A percentile compares a stretch with the other conserved stretches of the same genome.
Evolutionary conservation across 768 basidiomycete species (phyloP).

Genomic region (Hypholoma fasciculare): DNA sequence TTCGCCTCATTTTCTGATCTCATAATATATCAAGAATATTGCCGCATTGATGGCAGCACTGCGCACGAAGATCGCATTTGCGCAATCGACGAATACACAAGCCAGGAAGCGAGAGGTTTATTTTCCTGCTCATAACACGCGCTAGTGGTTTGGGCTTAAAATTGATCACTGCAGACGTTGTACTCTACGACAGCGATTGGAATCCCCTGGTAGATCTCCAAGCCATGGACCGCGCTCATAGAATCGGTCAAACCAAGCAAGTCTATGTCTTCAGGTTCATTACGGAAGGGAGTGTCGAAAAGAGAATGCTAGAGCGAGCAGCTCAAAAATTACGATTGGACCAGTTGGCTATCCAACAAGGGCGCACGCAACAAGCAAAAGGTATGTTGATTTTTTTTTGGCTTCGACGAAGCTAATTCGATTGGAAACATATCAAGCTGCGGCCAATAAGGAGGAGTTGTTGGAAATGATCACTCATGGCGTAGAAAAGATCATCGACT

Average conservation of each 20-base stretch:
- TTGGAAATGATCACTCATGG: conserved; percentile 98
- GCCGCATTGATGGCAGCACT: conserved; percentile 94
- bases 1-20: background rate
- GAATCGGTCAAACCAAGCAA: conserved; percentile 96
- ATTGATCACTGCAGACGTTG: conserved; percentile 92
- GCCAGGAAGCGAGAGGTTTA: conserved; percentile 91
- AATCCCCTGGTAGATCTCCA: conserved; percentile 99
- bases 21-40: conserved; percentile 65
- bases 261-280: conserved; percentile 98
- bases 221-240: conserved; percentile 97
- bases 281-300: conserved; percentile 94
- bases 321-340: conserved; percentile 95
- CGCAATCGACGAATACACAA: conserved; percentile 97
- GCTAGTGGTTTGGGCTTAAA: conserved; percentile 98
- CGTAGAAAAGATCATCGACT: conserved; percentile 94
- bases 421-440: conserved; percentile 47
- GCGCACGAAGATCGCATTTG: conserved; percentile 95
- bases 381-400: conserved; percentile 37
- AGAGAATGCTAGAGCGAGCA: conserved; percentile 91
- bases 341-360: conserved; percentile 97
- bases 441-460: conserved; percentile 92
- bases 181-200: conserved; percentile 98
- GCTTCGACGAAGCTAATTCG: background rate
- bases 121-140: conserved; percentile 94
- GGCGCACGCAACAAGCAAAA: conserved; percentile 80